Conservation (phyloP, 768 basidiomycete genomes). For the Dacryopinax primogenitus region DNA sequence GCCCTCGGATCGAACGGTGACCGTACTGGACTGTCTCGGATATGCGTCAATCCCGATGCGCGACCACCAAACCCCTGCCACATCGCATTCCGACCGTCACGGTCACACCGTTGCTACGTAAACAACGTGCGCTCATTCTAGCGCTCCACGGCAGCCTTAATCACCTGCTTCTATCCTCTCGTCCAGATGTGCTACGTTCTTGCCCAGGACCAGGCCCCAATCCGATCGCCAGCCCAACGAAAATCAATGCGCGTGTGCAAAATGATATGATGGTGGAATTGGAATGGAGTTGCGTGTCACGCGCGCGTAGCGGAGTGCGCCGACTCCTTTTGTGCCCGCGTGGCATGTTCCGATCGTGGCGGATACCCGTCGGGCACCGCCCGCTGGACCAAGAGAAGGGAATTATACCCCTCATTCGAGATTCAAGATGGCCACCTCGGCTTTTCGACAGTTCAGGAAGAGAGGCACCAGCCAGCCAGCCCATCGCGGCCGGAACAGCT, state of each 20-base stretch:
- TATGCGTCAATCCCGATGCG: neutral
- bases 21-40: neutral
- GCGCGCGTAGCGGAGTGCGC: neutral
- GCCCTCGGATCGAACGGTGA: neutral
- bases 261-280: neutral
- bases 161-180: neutral
- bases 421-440: neutral
- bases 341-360: slow-evolving; percentile 7
- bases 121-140: neutral
- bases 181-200: neutral
- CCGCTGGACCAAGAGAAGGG: neutral
- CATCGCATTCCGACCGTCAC: slow-evolving; percentile 8
- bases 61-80: neutral
- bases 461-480: neutral
- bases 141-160: neutral
- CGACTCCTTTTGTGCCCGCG: slow-evolving; percentile 1
- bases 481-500: neutral
- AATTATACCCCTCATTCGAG: neutral
- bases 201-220: neutral
- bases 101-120: neutral
- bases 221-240: neutral
- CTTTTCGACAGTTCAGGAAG: slow-evolving; percentile 1
- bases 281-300: neutral
- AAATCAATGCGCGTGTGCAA: neutral
- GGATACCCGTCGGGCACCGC: neutral